Evolutionary conservation across 1,284 basidiomycete species (phyloP), one percentile per base, ranked within the genome.

Genomic region (Austropuccinia psidii): DNA sequence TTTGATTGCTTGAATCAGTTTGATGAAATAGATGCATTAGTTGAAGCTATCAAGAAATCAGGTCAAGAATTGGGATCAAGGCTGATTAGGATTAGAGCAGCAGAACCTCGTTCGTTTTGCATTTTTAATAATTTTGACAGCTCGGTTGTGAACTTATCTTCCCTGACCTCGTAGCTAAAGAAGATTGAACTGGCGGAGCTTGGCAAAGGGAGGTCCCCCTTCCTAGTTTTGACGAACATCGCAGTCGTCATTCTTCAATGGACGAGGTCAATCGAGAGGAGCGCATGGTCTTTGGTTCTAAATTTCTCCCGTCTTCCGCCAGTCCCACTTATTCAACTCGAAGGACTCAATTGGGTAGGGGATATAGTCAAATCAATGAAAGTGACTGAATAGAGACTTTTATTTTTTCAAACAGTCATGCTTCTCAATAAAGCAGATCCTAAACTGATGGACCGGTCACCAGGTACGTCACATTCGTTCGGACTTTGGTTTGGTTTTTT

Each of bases 21-120:
- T 43, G 29, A 49, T 19, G 45, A 72, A 21, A 31, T 57, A 35
- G 69, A 72, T 4, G 57, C 69, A 17, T 35, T 72, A 15, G 58
- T 72, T 33, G 69, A 39, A 52, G 69, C 69, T 33, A 76, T 80
- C 37, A 76, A 76, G 58, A 76, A 76, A 65, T 78, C 75, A 67
- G 79, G 79, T 39, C 54, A 69, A 52, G 78, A 82, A 77, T 83
- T 98, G 65, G 87, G 87, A 39, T 90, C 90, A 55, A 86, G 96
- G 76, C 87, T 85, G 29, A 85, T 98, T 76, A 87, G 95, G 73
- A 88, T 98, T 75, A 92, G 90, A 81, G 94, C 98, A 52, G 96
- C 96, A 21, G 96, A 98, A 80, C 89, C 95, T 76, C 90, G 92
- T 91, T 81, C 84, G 89, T 86, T 41, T 33, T 62, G 31, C 75